A percentile compares a stretch with the other conserved stretches of the same genome.
Evolutionary conservation across 1,284 basidiomycete genomes (phyloP).

Genomic region (Chondrostereum purpureum): DNA sequence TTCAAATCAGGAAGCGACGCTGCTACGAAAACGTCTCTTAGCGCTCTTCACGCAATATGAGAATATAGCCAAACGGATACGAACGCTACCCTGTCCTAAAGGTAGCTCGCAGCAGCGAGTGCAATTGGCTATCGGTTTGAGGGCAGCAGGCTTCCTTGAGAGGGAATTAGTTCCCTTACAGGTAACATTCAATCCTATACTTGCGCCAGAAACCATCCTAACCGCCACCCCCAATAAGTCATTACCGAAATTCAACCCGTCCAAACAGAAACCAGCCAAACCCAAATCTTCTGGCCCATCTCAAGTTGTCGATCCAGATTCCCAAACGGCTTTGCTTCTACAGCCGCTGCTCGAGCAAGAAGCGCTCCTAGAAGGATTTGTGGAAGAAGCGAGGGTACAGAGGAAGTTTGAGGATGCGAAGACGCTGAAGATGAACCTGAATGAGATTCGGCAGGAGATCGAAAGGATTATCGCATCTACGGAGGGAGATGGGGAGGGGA

Average conservation of each 20-base stretch:
- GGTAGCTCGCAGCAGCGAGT: slow-evolving; percentile 79
- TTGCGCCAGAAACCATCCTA: neutral
- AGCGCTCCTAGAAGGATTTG: slow-evolving; percentile 75
- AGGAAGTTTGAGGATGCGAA: slow-evolving; percentile 88
- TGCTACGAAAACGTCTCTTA: slow-evolving; percentile 72
- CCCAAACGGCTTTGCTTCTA: slow-evolving; percentile 61
- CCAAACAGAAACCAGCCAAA: neutral
- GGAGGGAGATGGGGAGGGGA: slow-evolving; percentile 12
- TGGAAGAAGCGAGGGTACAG: slow-evolving; percentile 76
- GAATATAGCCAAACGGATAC: slow-evolving; percentile 79
- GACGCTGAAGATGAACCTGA: slow-evolving; percentile 66
- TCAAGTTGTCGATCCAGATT: slow-evolving; percentile 47
- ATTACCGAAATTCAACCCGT: neutral
- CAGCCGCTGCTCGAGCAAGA: slow-evolving; percentile 90
- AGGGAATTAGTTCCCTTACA: slow-evolving; percentile 84
- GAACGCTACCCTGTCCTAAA: slow-evolving; percentile 55
- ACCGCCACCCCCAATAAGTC: slow-evolving; percentile 5
- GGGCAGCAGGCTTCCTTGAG: slow-evolving; percentile 80
- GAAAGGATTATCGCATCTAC: slow-evolving; percentile 51
- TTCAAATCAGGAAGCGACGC: slow-evolving; percentile 52
- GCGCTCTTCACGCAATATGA: slow-evolving; percentile 88
- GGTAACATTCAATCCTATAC: slow-evolving; percentile 30
- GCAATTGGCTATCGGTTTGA: slow-evolving; percentile 73
- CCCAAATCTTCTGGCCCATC: neutral
- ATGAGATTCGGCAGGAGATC: slow-evolving; percentile 78